Conservation (phyloP, 306 rosid species). For the Cucurbita moschata region DNA sequence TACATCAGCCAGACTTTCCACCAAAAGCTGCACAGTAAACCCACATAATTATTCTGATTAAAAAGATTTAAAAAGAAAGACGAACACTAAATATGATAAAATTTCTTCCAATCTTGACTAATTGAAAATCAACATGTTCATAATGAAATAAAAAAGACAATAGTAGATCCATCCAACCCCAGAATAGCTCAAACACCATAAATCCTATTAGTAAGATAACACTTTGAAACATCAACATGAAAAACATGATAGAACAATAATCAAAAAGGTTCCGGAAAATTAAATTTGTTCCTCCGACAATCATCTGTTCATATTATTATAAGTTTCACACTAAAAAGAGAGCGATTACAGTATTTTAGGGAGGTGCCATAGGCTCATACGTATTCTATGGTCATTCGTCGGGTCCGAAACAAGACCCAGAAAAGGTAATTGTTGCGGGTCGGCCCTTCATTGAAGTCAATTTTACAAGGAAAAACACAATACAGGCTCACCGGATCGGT, state of each 20-base stretch:
- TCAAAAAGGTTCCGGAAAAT: no score
- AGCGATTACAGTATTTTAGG: not conserved
- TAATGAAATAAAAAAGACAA: not conserved
- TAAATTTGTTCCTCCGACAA: no score
- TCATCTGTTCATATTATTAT: no score
- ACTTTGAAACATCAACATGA: not conserved
- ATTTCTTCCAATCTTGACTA: not conserved
- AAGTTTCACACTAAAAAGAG: not conserved
- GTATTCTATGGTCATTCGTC: not conserved
- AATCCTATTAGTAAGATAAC: not conserved
- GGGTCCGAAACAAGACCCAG: conserved; percentile 1
- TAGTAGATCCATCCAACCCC: not conserved
- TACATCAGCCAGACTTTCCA: conserved; percentile 28
- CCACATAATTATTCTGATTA: not conserved
- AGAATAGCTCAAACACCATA: not conserved
- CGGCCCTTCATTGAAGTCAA: not conserved
- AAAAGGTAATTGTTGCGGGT: conserved; percentile 5
- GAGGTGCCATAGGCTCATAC: not conserved
- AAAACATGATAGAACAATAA: not conserved
- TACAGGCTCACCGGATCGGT: conserved; percentile 13
- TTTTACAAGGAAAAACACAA: not conserved
- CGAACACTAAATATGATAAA: not conserved
- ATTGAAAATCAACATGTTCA: not conserved
- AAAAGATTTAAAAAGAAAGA: not conserved
- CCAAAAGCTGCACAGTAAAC: conserved; percentile 18